Percentiles rank a stretch among this genome's conserved stretches.
phyloP scores from a whole-genome alignment of 164 flowering plant genomes.

The Cinnamomum chago region DNA sequence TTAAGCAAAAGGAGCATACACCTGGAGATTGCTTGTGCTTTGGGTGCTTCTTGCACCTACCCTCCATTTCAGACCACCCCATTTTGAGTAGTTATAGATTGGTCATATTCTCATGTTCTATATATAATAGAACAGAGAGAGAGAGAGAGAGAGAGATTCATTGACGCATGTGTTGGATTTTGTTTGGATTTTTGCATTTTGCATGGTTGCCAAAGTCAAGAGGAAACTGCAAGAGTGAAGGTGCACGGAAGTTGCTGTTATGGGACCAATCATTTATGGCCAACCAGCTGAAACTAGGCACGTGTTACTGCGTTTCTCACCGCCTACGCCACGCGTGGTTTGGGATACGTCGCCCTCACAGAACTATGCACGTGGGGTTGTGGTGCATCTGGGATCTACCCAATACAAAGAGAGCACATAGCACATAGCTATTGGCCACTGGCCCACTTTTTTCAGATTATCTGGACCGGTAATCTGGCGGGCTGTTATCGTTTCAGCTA shows the following conservation, averaged over 20 bases:
- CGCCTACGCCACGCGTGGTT: background rate
- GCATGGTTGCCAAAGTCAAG: background rate
- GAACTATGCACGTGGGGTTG: background rate
- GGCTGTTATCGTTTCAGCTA: too few species aligned
- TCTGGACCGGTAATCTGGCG: too few species aligned
- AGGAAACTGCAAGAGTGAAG: background rate
- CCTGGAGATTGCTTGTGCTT: constrained; percentile 26
- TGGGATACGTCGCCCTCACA: background rate
- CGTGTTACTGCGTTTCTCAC: background rate
- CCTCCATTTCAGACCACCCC: constrained; percentile 17
- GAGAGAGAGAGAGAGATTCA: background rate
- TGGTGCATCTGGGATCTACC: background rate
- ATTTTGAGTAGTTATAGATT: constrained; percentile 5
- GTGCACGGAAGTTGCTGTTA: background rate
- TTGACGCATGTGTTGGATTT: background rate
- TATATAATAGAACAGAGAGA: background rate
- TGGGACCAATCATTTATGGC: background rate
- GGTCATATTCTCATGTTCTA: background rate
- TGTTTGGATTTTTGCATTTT: background rate
- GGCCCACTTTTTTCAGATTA: background rate
- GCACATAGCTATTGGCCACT: background rate
- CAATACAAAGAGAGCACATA: background rate
- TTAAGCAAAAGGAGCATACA: constrained; percentile 23
- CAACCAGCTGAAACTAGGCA: background rate
- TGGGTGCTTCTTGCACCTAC: constrained; percentile 26